Evolutionary conservation across 768 basidiomycete genomes (phyloP).

Genomic region (Clavulina sp.): DNA sequence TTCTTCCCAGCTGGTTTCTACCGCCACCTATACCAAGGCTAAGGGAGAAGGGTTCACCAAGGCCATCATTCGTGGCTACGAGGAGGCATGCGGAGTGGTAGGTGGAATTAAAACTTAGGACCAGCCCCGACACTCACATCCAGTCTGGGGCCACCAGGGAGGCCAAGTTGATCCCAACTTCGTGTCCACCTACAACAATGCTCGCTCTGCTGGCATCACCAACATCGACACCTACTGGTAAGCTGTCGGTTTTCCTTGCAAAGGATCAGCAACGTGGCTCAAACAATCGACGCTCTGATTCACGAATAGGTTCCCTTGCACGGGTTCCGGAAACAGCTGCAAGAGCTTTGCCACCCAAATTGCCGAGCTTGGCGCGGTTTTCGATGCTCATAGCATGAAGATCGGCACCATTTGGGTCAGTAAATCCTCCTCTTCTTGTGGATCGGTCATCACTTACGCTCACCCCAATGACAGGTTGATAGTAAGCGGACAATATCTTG

Average conservation of each 20-base stretch:
- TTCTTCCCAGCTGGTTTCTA: background rate
- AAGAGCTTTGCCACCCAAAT: background rate
- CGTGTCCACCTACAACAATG: constrained; percentile 7
- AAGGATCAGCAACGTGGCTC: too few species aligned
- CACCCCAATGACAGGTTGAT: background rate
- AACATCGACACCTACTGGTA: constrained; percentile 8
- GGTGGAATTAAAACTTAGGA: too few species aligned
- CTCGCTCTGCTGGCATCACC: constrained; percentile 5
- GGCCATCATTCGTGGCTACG: background rate
- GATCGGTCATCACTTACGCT: background rate
- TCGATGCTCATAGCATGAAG: constrained; percentile 7
- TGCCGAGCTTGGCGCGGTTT: constrained; percentile 3
- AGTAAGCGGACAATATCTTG: background rate
- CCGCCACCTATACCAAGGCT: background rate
- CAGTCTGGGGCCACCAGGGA: background rate
- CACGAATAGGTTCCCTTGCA: background rate
- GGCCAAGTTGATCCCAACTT: constrained; percentile 8
- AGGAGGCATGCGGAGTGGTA: background rate
- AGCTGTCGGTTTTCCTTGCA: background rate
- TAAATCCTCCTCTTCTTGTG: background rate
- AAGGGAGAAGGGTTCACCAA: background rate
- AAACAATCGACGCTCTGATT: too few species aligned
- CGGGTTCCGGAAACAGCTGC: background rate
- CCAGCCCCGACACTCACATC: too few species aligned
- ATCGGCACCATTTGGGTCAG: constrained; percentile 7